Evolutionary conservation across 345 rosid species (phyloP).

Genomic region (Angophora floribunda): DNA sequence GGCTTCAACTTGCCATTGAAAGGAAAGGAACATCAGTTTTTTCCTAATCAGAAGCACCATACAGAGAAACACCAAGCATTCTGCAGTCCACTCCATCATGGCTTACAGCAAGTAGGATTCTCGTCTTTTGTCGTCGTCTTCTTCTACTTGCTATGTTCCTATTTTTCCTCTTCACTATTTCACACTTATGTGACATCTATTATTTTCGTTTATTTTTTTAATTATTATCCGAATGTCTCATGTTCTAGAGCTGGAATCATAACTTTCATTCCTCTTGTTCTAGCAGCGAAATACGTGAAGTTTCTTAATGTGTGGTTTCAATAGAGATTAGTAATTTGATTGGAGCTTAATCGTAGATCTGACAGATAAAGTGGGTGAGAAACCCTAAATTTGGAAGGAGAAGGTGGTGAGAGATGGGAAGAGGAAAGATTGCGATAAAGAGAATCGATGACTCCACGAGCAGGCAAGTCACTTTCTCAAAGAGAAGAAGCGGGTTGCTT

Average conservation of each 20-base stretch:
- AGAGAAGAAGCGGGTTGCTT: neutral
- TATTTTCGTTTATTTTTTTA: rapidly evolving
- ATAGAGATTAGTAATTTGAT: rapidly evolving
- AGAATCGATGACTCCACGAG: neutral
- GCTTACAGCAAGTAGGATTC: neutral
- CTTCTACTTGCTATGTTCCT: neutral
- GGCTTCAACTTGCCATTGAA: neutral
- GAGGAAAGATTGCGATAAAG: neutral
- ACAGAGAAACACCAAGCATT: neutral
- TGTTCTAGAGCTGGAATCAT: neutral
- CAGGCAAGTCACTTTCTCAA: neutral
- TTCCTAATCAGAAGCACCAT: neutral
- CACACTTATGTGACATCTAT: rapidly evolving
- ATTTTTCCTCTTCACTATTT: neutral
- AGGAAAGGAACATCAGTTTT: neutral
- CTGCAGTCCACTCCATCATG: neutral
- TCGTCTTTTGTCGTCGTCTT: neutral
- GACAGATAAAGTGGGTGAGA: neutral
- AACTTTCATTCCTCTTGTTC: neutral
- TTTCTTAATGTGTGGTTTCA: neutral
- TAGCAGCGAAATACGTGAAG: neutral
- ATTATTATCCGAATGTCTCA: neutral
- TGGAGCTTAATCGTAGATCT: neutral
- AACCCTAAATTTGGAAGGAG: neutral
- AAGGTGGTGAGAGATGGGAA: neutral